Percentiles rank a stretch among this genome's conserved stretches.
phyloP scores from a whole-genome alignment of 179 eudicot genomes.

The Camellia oleifera region DNA sequence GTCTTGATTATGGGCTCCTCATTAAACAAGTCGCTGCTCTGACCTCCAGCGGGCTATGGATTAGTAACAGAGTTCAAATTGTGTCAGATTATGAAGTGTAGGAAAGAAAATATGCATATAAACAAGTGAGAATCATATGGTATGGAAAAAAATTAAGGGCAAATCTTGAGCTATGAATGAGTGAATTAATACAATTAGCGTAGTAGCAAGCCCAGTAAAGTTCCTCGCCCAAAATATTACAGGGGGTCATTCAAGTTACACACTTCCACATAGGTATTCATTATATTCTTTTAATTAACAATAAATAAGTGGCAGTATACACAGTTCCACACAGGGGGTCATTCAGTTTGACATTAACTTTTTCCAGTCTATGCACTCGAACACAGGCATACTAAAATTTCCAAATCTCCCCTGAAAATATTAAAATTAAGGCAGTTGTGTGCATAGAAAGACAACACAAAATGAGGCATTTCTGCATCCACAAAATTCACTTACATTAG shows the following conservation, averaged over 20 bases:
- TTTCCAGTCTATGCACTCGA: not conserved
- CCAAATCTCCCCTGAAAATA: not conserved
- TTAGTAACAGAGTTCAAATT: not conserved
- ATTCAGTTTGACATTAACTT: not conserved
- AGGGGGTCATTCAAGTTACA: not conserved
- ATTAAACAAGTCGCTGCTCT: slow-evolving; percentile 40
- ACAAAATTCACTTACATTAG: slow-evolving; percentile 45
- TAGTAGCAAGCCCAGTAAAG: not conserved
- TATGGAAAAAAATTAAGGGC: not conserved
- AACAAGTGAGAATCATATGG: not conserved
- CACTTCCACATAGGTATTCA: not conserved
- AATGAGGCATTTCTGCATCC: not conserved
- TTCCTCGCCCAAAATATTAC: not conserved
- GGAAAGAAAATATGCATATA: not conserved
- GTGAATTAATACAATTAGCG: not conserved
- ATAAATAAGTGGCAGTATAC: not conserved
- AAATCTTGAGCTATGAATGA: not conserved
- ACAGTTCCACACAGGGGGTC: too few species aligned
- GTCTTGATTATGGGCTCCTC: slow-evolving; percentile 71
- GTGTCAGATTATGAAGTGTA: not conserved
- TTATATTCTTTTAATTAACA: not conserved
- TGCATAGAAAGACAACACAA: not conserved
- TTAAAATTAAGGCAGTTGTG: not conserved
- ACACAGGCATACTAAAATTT: not conserved
- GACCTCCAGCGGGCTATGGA: slow-evolving; percentile 65